These are phyloP conservation scores for Mallotus nudiflorus DNA, from an alignment of 345 rosid species.

Conservation along the genomic window DNA sequence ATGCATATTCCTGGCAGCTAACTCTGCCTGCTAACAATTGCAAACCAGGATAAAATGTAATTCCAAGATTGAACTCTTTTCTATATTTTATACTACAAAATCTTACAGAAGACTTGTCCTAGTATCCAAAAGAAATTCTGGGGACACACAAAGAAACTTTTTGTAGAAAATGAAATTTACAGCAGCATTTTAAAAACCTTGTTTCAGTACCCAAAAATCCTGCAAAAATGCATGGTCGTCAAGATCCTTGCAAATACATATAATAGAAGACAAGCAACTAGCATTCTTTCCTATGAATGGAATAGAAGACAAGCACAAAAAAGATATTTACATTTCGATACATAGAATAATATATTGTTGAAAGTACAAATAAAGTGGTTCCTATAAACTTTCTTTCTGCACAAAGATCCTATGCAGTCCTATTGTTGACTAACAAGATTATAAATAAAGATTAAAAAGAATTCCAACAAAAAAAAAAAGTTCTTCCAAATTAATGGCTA, in stretches of 20 bases:
- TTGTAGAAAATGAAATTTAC: background rate
- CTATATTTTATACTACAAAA: no score
- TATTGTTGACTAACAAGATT: background rate
- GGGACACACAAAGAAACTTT: no score
- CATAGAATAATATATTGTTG: background rate
- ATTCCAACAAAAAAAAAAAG: background rate
- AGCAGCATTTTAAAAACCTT: background rate
- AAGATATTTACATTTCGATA: conserved; percentile 7
- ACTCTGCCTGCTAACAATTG: no score
- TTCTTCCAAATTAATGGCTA: background rate
- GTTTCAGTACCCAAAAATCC: background rate
- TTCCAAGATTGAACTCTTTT: no score
- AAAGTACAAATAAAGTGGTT: background rate
- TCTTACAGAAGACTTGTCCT: no score
- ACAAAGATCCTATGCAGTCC: background rate
- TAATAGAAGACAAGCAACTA: background rate
- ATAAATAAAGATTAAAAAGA: background rate
- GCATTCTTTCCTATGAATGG: background rate
- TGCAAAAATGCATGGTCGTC: background rate
- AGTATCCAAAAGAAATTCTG: background rate
- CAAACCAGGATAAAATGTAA: no score
- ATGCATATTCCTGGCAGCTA: no score
- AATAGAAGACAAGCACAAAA: background rate
- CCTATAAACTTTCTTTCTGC: background rate
- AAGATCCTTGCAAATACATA: conserved; percentile 4